A percentile compares a stretch with the other conserved stretches of the same genome.
Evolutionary conservation across 306 rosid species (phyloP).

Genomic region (Albizia julibrissin): DNA sequence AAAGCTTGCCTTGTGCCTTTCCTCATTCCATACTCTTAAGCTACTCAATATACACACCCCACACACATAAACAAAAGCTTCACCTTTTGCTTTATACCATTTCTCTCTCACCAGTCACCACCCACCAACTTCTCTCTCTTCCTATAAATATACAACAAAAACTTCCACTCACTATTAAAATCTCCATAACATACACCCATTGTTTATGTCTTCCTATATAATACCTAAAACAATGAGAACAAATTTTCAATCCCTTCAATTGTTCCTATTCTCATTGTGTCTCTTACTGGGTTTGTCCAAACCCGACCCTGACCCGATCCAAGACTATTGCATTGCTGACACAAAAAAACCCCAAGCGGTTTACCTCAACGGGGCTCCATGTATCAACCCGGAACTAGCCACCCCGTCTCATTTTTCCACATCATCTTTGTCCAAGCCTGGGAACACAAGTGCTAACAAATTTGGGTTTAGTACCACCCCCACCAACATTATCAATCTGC

Average conservation of each 20-base stretch:
- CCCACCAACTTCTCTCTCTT: constrained; percentile 19
- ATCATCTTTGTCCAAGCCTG: constrained; percentile 51
- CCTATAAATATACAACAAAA: constrained; percentile 1
- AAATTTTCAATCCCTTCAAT: constrained; percentile 30
- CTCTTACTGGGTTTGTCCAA: constrained; percentile 33
- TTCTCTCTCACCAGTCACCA: constrained; percentile 27
- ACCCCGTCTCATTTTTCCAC: constrained; percentile 51
- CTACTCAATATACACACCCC: constrained; percentile 64
- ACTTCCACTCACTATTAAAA: not conserved
- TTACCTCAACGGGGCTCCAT: constrained; percentile 59
- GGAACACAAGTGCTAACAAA: constrained; percentile 35
- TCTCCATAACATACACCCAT: not conserved
- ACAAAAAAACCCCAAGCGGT: constrained; percentile 22
- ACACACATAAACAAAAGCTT: constrained; percentile 15
- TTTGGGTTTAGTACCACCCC: constrained; percentile 41
- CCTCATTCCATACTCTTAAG: constrained; percentile 60
- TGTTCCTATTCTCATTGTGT: constrained; percentile 30
- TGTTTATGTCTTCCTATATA: not conserved
- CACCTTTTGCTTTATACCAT: constrained; percentile 1
- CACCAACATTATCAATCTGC: constrained; percentile 37
- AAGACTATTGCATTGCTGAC: constrained; percentile 80
- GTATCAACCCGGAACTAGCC: constrained; percentile 64
- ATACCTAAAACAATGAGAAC: constrained; percentile 40
- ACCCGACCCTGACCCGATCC: constrained; percentile 68
- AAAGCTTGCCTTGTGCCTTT: constrained; percentile 53